Base-by-base conservation (phyloP, 345 rosid species). In the Chamaenerion angustifolium region DNA sequence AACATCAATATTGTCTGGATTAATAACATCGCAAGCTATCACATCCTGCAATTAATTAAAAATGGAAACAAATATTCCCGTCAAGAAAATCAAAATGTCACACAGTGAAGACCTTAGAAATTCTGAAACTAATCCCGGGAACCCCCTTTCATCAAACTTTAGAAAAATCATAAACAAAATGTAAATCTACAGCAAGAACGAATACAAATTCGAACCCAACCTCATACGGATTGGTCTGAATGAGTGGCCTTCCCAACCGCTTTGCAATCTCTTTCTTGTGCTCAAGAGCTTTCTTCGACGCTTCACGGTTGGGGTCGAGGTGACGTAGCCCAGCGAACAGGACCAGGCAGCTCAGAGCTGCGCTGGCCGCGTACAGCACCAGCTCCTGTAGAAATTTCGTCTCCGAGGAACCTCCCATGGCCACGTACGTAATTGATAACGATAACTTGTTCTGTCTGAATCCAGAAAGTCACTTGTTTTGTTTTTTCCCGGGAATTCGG, bases 1-100 rank as follows among this genome's bases (percentile, higher is more conserved):
- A 51, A 92, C 98, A 55, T 92, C 89, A 54, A 92, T 92, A 49
- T 78, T 77, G 50, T 82, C 96, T 15, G 98, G 98, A 57, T 92
- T 92, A 48, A 92, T 77, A 23, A 92, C 96, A 56, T 92, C 98
- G 66, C 98, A 87, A 4, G 96, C 98, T 56, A 92, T 84, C 35
- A 92, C 87, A 77, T 92, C 98, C 98, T 87, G 73, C 57, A 54
- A 40, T 47, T 42, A 41, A 56, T 13, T 0, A 15, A 9, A 48
- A 23, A 43, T n/a, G 10, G 16, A 14, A 31, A 51, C 15, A 15
- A 16, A 0, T 11, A 15, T 13, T 17, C 25, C 16, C 18, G 23
- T 11, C 12, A 9, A 18, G 8, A 31, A 21, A 21, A 21, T 21
- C 25, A 21, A 21, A 31, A 31, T 31, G 6, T 31, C 37, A 31